These are phyloP conservation scores for Nigrograna mackinnonii DNA, from an alignment of 2,329 filamentous ascomycete genomes.

Conservation along the genomic window DNA sequence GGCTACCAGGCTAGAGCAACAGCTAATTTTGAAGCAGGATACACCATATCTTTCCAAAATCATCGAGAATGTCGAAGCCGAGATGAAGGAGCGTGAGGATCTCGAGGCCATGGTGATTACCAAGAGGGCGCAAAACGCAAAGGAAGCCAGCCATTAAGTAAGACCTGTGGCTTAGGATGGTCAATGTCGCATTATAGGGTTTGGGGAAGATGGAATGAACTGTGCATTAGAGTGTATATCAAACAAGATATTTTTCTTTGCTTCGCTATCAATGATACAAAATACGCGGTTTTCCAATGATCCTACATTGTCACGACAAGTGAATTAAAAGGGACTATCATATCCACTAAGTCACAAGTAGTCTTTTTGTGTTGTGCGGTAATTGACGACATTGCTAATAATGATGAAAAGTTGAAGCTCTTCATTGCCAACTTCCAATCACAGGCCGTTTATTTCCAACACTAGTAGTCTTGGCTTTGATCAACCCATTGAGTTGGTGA, in stretches of 20 bases:
- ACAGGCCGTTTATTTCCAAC: too few relatives aligned
- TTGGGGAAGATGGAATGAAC: conserved; percentile 9
- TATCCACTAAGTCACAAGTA: too few relatives aligned
- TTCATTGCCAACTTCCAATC: too few relatives aligned
- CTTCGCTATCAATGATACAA: too few relatives aligned
- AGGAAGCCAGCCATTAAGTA: conserved; percentile 23
- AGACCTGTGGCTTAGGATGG: conserved; percentile 12
- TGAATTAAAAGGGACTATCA: too few relatives aligned
- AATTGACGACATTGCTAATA: too few relatives aligned
- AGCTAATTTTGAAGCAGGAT: conserved; percentile 55
- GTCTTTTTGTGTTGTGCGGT: too few relatives aligned
- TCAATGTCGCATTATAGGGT: background rate
- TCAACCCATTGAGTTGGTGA: too few relatives aligned
- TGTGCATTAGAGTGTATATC: conserved; percentile 47
- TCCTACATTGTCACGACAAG: too few relatives aligned
- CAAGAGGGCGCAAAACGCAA: conserved; percentile 38
- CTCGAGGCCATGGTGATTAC: conserved; percentile 68
- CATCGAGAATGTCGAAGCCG: conserved; percentile 70
- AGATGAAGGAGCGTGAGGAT: conserved; percentile 69
- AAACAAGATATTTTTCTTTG: conserved; percentile 24
- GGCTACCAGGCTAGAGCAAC: background rate
- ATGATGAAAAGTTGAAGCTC: too few relatives aligned
- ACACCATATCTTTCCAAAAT: conserved; percentile 67
- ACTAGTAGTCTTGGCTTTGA: too few relatives aligned
- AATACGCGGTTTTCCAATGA: too few relatives aligned